These are phyloP conservation scores for Pleurotus citrinopileatus DNA, from an alignment of 768 basidiomycete genomes.

Conservation along the genomic window DNA sequence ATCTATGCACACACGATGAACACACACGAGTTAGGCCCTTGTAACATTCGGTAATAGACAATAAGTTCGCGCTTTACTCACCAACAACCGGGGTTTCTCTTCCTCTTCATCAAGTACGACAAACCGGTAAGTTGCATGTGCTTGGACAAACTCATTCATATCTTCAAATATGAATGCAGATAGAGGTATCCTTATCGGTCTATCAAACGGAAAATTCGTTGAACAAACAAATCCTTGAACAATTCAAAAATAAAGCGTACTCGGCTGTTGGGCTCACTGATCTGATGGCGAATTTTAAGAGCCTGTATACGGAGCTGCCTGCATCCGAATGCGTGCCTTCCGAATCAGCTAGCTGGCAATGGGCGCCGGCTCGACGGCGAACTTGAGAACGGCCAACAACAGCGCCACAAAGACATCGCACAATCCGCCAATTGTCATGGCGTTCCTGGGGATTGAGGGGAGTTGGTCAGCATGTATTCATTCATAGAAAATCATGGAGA, in stretches of 20 bases:
- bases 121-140: conserved; percentile 93
- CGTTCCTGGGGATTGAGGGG: conserved; percentile 35
- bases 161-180: conserved; percentile 91
- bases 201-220: conserved; percentile 14
- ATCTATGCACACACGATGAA: conserved; percentile 45
- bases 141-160: conserved; percentile 87
- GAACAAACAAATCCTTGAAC: not conserved
- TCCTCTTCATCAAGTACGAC: conserved; percentile 85
- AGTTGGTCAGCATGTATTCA: conserved; percentile 16
- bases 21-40: not conserved
- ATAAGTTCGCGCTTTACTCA: conserved; percentile 42
- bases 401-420: conserved; percentile 83
- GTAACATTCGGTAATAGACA: not conserved
- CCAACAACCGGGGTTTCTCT: conserved; percentile 74
- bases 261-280: conserved; percentile 59
- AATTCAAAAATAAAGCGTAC: conserved; percentile 29
- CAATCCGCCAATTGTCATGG: conserved; percentile 59
- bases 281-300: conserved; percentile 84
- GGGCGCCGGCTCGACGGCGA: conserved; percentile 29
- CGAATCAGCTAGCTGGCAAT: not conserved
- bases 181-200: conserved; percentile 54
- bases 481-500: conserved; percentile 10
- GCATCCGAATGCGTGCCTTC: conserved; percentile 17
- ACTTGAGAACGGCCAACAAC: conserved; percentile 70
- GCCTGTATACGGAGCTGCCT: conserved; percentile 48